Evolutionary conservation across 1,284 basidiomycete genomes (phyloP).

Genomic region (Heterobasidion parviporum): DNA sequence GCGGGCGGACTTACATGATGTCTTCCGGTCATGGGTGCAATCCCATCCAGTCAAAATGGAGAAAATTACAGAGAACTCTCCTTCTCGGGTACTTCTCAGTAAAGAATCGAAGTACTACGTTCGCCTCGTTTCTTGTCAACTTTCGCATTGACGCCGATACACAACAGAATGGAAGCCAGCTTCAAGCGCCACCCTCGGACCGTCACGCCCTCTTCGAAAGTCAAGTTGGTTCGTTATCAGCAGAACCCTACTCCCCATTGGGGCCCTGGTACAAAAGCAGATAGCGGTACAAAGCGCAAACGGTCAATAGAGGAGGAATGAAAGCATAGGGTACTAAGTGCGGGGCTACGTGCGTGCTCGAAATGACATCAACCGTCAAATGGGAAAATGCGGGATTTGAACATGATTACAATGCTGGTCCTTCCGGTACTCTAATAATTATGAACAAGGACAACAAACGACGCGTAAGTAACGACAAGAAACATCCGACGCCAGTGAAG

Average conservation of each 20-base stretch:
- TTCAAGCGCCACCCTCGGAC: constrained; percentile 68
- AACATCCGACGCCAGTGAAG: background rate
- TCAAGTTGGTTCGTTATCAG: constrained; percentile 87
- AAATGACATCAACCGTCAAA: background rate
- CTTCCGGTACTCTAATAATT: background rate
- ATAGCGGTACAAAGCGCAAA: constrained; percentile 37
- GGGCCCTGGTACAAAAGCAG: constrained; percentile 76
- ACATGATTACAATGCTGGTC: constrained; percentile 1
- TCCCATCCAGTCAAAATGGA: constrained; percentile 78
- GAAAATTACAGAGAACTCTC: constrained; percentile 67
- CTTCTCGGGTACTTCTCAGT: constrained; percentile 53
- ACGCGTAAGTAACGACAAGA: too few relatives aligned
- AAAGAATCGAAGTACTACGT: constrained; percentile 42
- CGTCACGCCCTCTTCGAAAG: constrained; percentile 46
- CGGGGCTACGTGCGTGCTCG: constrained; percentile 1
- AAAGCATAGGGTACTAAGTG: constrained; percentile 12
- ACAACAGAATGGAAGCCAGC: constrained; percentile 53
- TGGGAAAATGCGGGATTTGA: constrained; percentile 1
- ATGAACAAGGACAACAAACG: constrained; percentile 3
- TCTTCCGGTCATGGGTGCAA: constrained; percentile 81
- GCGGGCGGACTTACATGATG: constrained; percentile 68
- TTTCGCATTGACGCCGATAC: background rate
- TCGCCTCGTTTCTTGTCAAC: background rate
- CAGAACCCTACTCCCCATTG: constrained; percentile 86
- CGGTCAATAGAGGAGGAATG: constrained; percentile 28